These are phyloP conservation scores for Dendrocalamus latiflorus DNA, from an alignment of 202 grass and related monocot species.

Conservation along the genomic window DNA sequence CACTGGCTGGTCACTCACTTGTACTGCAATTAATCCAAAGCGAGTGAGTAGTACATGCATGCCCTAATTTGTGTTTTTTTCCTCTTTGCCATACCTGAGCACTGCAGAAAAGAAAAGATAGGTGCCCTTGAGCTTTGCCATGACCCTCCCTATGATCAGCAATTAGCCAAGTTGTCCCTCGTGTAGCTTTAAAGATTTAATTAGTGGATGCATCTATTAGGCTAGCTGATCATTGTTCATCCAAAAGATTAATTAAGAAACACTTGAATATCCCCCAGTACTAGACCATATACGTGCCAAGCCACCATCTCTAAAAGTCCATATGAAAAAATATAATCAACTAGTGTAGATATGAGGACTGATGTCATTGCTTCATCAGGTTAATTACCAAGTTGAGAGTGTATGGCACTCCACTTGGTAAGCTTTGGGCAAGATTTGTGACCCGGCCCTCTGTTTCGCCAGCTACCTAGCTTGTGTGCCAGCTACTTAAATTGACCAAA, in stretches of 20 bases:
- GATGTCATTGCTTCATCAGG: too few species aligned
- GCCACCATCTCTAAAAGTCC: constrained; percentile 10
- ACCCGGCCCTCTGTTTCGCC: background rate
- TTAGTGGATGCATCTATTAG: constrained; percentile 1
- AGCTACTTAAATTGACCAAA: background rate
- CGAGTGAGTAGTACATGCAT: background rate
- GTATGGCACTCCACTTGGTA: background rate
- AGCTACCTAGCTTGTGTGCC: too few species aligned
- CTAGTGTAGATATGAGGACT: background rate
- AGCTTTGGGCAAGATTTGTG: background rate
- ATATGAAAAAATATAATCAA: background rate
- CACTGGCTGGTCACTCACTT: constrained; percentile 22
- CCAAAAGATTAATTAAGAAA: background rate
- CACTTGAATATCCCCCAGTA: background rate
- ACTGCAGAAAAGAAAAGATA: constrained; percentile 15
- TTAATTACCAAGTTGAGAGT: too few species aligned
- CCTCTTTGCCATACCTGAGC: constrained; percentile 12
- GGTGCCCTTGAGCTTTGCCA: constrained; percentile 14
- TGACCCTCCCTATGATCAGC: constrained; percentile 46
- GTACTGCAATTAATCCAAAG: constrained; percentile 19
- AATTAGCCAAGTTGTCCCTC: constrained; percentile 39
- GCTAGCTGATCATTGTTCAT: background rate
- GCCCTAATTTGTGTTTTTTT: background rate
- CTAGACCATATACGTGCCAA: background rate
- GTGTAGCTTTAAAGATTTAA: constrained; percentile 47